Evolutionary conservation across 129 eudicot genomes (phyloP).

Genomic region (Helianthus tuberosus): DNA sequence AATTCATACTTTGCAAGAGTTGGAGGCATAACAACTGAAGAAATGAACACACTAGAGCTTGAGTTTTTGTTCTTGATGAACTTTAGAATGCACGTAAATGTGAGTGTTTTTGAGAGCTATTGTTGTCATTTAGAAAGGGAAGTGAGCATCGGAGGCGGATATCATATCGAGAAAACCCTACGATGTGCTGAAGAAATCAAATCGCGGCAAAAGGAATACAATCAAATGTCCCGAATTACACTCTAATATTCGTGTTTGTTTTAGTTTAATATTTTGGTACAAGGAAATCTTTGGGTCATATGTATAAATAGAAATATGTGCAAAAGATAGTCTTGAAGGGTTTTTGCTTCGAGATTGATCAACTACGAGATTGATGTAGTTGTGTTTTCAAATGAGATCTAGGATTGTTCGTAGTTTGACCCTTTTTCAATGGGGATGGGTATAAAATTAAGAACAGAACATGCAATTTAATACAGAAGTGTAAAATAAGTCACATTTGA

Average conservation of each 20-base stretch:
- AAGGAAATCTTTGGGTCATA: background rate
- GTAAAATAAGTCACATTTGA: background rate
- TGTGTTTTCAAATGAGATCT: constrained; percentile 34
- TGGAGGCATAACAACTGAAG: constrained; percentile 73
- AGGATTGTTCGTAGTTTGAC: constrained; percentile 30
- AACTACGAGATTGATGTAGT: constrained; percentile 29
- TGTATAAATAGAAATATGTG: constrained; percentile 23
- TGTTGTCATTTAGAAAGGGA: constrained; percentile 93
- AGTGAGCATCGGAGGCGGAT: constrained; percentile 96
- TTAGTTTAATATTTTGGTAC: background rate
- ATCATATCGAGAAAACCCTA: constrained; percentile 76
- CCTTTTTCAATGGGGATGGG: constrained; percentile 24
- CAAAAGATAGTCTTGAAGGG: constrained; percentile 18
- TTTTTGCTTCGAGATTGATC: background rate
- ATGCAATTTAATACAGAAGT: background rate
- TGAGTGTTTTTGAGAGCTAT: constrained; percentile 90
- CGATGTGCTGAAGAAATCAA: constrained; percentile 89
- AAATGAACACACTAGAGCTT: constrained; percentile 81
- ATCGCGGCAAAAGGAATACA: constrained; percentile 48
- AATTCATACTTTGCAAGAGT: constrained; percentile 88
- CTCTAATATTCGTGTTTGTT: constrained; percentile 29
- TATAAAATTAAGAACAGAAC: background rate
- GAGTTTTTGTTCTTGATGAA: constrained; percentile 83
- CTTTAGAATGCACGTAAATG: constrained; percentile 86
- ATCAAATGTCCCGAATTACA: constrained; percentile 49